Conservation (phyloP, 805 yeast genomes). For the Yarrowia osloensis region DNA sequence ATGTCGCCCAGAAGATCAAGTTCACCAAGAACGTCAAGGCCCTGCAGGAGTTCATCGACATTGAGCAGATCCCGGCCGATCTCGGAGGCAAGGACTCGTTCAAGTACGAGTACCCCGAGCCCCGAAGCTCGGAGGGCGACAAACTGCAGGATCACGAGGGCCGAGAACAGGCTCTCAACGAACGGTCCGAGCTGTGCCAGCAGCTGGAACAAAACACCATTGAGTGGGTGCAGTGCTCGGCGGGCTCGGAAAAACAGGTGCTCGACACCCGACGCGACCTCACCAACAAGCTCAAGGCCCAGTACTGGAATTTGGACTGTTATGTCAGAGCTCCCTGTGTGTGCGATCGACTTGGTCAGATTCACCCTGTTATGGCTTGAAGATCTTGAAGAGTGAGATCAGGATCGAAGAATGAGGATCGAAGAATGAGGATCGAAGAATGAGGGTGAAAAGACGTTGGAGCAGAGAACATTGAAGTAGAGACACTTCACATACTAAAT, state of each 20-base stretch:
- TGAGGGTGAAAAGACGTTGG: no score
- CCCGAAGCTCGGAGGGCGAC: slow-evolving; percentile 54
- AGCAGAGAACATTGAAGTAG: no score
- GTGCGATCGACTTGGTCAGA: slow-evolving; percentile 19
- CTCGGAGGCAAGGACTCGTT: slow-evolving; percentile 64
- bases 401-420: no score
- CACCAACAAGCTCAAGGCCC: background rate
- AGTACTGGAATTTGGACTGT: slow-evolving; percentile 19
- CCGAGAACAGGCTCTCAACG: slow-evolving; percentile 18
- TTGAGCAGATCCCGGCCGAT: slow-evolving; percentile 56
- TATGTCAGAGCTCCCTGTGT: slow-evolving; percentile 17
- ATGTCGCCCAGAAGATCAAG: slow-evolving; percentile 73
- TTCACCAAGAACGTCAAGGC: slow-evolving; percentile 68
- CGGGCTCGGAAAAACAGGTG: background rate
- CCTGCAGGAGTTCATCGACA: slow-evolving; percentile 54
- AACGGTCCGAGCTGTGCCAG: slow-evolving; percentile 10
- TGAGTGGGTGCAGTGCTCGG: slow-evolving; percentile 18
- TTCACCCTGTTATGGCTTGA: background rate
- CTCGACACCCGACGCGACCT: background rate
- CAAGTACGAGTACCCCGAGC: slow-evolving; percentile 54
- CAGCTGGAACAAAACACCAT: slow-evolving; percentile 23
- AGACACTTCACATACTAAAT: background rate
- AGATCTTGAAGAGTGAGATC: no score
- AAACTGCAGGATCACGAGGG: slow-evolving; percentile 21
- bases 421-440: no score